Conservation (phyloP, 257 asterid species). For the Gentiana dahurica region DNA sequence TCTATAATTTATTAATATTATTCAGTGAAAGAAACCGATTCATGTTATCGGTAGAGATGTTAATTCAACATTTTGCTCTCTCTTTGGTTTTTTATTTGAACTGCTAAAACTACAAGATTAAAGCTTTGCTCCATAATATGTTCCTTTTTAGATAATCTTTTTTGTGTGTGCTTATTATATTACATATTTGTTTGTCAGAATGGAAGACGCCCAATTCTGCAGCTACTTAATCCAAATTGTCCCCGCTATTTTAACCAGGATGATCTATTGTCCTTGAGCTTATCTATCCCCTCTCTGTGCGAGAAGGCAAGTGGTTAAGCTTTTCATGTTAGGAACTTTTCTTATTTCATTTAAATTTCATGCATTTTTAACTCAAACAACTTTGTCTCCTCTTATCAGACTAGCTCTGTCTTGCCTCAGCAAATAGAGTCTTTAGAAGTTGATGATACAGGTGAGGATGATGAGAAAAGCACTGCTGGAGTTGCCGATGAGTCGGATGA, state of each 20-base stretch:
- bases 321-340: background rate
- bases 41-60: too few species aligned
- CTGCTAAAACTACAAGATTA: too few species aligned
- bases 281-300: conserved; percentile 51
- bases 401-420: background rate
- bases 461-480: conserved; percentile 20
- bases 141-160: too few species aligned
- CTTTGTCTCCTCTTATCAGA: conserved; percentile 11
- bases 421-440: conserved; percentile 14
- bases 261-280: conserved; percentile 45
- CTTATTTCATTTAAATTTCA: background rate
- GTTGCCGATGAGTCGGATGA: conserved; percentile 9
- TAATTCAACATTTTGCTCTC: too few species aligned
- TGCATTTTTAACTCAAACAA: background rate
- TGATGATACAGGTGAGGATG: conserved; percentile 31
- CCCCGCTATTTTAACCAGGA: conserved; percentile 65
- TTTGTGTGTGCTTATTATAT: background rate
- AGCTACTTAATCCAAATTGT: conserved; percentile 79
- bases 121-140: too few species aligned
- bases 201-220: conserved; percentile 67
- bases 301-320: conserved; percentile 31
- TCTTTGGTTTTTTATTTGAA: too few species aligned
- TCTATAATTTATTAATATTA: too few species aligned
- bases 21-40: too few species aligned
- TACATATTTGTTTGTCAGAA: conserved; percentile 28